These are phyloP conservation scores for Verbena officinalis DNA, from an alignment of 257 asterid genomes.

Conservation along the genomic window DNA sequence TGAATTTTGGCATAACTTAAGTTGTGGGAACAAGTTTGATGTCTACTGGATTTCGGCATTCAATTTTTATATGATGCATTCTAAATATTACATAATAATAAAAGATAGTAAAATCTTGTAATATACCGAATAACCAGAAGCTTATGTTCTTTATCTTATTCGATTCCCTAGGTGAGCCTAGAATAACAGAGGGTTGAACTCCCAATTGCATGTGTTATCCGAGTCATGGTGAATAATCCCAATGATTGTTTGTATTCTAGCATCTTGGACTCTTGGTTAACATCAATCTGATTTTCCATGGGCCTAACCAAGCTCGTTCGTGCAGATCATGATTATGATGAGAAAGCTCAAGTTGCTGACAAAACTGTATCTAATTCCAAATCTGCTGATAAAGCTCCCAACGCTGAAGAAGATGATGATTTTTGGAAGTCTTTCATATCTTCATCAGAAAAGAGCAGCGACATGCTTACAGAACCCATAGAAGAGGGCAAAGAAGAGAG, in stretches of 20 bases:
- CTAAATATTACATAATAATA: not conserved
- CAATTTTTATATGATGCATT: too few relatives aligned
- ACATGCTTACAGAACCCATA: slow-evolving; percentile 38
- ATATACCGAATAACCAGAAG: too few relatives aligned
- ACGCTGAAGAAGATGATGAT: slow-evolving; percentile 47
- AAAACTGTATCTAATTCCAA: slow-evolving; percentile 40
- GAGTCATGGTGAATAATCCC: too few relatives aligned
- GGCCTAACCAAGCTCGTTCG: slow-evolving; percentile 4
- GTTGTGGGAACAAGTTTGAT: not conserved
- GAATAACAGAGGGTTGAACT: too few relatives aligned
- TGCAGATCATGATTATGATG: slow-evolving; percentile 50
- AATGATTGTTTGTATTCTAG: too few relatives aligned
- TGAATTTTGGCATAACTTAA: slow-evolving; percentile 1
- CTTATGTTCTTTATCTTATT: too few relatives aligned
- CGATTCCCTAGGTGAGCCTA: too few relatives aligned
- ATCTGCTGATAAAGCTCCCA: slow-evolving; percentile 32
- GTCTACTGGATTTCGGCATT: not conserved
- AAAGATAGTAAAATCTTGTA: too few relatives aligned
- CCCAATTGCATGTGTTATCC: too few relatives aligned
- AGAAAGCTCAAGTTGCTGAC: slow-evolving; percentile 42
- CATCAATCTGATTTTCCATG: too few relatives aligned
- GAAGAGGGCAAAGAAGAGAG: slow-evolving; percentile 40
- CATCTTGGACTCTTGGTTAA: too few relatives aligned
- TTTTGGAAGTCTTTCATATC: slow-evolving; percentile 52
- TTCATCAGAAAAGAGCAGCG: slow-evolving; percentile 32